Evolutionary conservation across 73 alveolate genomes (phyloP).

Genomic region (Stentor coeruleus): DNA sequence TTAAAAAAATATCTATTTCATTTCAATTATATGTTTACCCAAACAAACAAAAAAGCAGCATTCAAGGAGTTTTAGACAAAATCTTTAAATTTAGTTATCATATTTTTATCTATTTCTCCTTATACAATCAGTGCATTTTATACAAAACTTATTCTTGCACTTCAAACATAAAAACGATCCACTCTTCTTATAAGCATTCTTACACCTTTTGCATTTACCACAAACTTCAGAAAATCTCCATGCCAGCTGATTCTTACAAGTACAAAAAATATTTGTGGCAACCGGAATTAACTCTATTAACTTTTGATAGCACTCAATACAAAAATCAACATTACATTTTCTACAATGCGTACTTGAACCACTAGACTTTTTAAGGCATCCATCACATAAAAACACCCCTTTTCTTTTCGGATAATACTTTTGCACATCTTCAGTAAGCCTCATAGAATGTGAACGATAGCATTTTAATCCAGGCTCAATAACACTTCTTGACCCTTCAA

Average conservation of each 20-base stretch:
- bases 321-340: constrained; percentile 1
- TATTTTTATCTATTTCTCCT: no score
- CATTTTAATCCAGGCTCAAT: neutral
- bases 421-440: constrained; percentile 7
- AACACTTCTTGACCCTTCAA: neutral
- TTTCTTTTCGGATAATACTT: neutral
- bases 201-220: neutral
- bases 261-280: neutral
- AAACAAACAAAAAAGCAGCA: no score
- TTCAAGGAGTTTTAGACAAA: no score
- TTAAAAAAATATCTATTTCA: no score
- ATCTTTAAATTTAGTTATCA: no score
- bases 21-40: no score
- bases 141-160: neutral
- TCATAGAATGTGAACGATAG: neutral
- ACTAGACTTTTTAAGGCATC: neutral
- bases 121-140: neutral
- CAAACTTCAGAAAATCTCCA: neutral
- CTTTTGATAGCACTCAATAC: constrained; percentile 6
- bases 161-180: neutral
- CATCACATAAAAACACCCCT: constrained; percentile 18
- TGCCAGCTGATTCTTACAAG: neutral
- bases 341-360: constrained; percentile 24
- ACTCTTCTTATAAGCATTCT: neutral
- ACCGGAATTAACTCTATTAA: neutral